Evolutionary conservation across 768 basidiomycete genomes (phyloP).

Genomic region (Lactifluus piperatus): DNA sequence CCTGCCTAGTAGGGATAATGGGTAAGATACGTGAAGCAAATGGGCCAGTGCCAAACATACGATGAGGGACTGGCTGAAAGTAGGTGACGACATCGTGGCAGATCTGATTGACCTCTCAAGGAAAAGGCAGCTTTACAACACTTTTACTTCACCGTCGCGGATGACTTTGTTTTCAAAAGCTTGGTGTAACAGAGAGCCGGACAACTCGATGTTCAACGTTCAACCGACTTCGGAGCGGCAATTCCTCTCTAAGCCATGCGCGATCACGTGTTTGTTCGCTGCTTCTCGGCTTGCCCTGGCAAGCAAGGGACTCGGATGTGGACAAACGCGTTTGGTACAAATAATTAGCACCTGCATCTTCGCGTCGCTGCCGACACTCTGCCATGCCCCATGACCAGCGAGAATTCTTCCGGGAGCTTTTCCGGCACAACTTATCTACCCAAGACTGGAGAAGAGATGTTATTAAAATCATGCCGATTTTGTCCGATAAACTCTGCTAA

Average conservation of each 20-base stretch:
- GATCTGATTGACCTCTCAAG: neutral
- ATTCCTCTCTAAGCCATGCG: neutral
- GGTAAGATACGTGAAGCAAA: neutral
- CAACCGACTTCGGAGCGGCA: no score
- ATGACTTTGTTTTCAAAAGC: neutral
- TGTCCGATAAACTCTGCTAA: neutral
- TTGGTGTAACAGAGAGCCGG: neutral
- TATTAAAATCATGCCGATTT: neutral
- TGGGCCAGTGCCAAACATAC: slow-evolving; percentile 20
- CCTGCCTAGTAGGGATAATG: slow-evolving; percentile 49
- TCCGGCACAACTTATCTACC: neutral
- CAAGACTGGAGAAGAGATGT: neutral
- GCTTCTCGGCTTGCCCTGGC: neutral
- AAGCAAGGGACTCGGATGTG: no score
- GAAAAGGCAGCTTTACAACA: neutral
- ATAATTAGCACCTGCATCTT: neutral
- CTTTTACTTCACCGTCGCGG: neutral
- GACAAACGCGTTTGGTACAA: neutral
- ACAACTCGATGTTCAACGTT: neutral
- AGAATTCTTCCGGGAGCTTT: neutral
- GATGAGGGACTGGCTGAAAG: slow-evolving; percentile 27
- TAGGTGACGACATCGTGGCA: slow-evolving; percentile 20
- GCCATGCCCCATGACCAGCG: neutral
- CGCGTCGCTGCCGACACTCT: neutral
- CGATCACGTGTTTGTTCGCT: slow-evolving; percentile 10